Conservation (phyloP, 441 rosid genomes). For the Arabidopsis hybrid region DNA sequence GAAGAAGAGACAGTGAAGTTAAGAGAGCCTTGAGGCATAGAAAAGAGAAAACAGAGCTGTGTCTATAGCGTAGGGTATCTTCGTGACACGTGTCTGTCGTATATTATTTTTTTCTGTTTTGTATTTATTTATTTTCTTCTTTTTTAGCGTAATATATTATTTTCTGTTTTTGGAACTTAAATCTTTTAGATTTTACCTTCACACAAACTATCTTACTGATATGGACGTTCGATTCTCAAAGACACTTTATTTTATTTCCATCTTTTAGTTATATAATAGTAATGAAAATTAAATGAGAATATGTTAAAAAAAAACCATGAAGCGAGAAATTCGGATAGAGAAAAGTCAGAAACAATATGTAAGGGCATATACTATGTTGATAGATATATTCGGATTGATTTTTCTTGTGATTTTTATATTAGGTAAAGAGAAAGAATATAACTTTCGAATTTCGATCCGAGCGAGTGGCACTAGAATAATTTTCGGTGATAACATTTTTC, state of each 20-base stretch:
- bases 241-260: constrained; percentile 5
- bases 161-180: constrained; percentile 28
- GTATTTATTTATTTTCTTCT: no score
- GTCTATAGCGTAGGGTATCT: constrained; percentile 30
- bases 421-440: constrained; percentile 40
- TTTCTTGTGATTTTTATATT: constrained; percentile 27
- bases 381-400: constrained; percentile 37
- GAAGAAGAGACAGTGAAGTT: constrained; percentile 30
- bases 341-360: constrained; percentile 36
- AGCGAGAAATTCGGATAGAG: constrained; percentile 41
- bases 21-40: constrained; percentile 29
- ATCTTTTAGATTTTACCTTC: constrained; percentile 23
- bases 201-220: not conserved
- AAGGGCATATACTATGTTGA: constrained; percentile 39
- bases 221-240: constrained; percentile 40
- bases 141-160: not conserved
- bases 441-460: constrained; percentile 42
- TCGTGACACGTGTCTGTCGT: constrained; percentile 35
- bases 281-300: not conserved
- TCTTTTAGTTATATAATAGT: not conserved
- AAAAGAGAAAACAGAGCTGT: constrained; percentile 11
- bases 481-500: constrained; percentile 5
- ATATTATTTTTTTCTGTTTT: constrained; percentile 15
- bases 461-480: constrained; percentile 45
- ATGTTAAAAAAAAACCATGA: not conserved